A percentile compares a stretch with the other conserved stretches of the same genome.
Conservation (phyloP, 192 early-diverging fungal species). For the Phlyctochytrium arcticum region DNA sequence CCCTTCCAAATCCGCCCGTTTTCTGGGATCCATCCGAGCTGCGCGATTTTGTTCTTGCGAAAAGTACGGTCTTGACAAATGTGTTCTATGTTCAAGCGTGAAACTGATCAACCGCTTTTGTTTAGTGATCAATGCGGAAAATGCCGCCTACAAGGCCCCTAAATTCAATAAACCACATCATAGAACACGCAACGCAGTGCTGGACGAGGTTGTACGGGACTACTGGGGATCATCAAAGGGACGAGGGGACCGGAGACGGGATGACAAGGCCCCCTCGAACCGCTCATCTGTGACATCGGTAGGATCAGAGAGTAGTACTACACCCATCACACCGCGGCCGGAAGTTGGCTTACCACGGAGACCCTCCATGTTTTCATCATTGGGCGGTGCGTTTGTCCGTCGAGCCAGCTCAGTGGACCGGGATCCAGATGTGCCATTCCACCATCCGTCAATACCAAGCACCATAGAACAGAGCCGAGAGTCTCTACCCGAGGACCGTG, state of each 20-base stretch:
- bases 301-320: not conserved
- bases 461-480: too few relatives aligned
- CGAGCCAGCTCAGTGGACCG: not conserved
- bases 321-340: not conserved
- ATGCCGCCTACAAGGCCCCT: slow-evolving; percentile 43
- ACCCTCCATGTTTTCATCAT: not conserved
- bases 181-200: slow-evolving; percentile 33
- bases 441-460: too few relatives aligned
- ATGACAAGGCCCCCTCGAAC: not conserved
- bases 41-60: slow-evolving; percentile 40
- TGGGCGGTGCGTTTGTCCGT: not conserved
- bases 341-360: not conserved
- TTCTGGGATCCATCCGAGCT: slow-evolving; percentile 28
- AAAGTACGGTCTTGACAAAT: slow-evolving; percentile 26
- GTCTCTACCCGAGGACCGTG: too few relatives aligned
- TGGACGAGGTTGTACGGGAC: slow-evolving; percentile 42
- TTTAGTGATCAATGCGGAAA: slow-evolving; percentile 47
- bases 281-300: not conserved
- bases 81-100: not conserved
- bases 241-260: not conserved
- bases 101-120: not conserved
- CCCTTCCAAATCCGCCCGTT: slow-evolving; percentile 29
- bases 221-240: not conserved
- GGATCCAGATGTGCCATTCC: too few relatives aligned
- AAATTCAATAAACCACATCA: slow-evolving; percentile 37